Base-by-base conservation (phyloP, 1,139 yeast genomes). In the Yamadazyma triangularis region DNA sequence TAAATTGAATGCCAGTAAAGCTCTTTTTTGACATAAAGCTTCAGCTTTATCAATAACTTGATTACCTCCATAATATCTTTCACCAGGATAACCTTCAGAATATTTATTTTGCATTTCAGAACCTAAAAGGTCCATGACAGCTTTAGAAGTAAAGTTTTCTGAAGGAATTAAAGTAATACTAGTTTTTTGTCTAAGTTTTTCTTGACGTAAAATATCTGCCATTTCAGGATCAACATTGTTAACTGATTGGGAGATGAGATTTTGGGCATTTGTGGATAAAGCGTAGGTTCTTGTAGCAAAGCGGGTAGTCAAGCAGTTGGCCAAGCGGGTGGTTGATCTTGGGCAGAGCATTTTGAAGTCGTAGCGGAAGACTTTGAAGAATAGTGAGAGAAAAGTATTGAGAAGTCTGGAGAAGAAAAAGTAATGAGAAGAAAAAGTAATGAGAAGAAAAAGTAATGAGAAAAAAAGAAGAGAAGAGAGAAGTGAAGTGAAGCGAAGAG, bases 1-100 rank as follows among this genome's bases (percentile, higher is more conserved):
- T 47, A 89, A 71, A 38, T 69, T 69, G 58, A 87, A 89, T 3
- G 95, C 91, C 54, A 83, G 82, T 39, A 89, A 70, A 23, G 97
- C 97, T 62, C 97, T 79, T 56, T 81, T 73, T 65, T 87, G 96
- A 64, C 97, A 89, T 48, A 89, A 68, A 10, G 77, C 60, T 68
- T 89, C 97, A 42, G 93, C 89, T 65, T 80, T 76, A 61, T 89
- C 97, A 50, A 89, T 89, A 60, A 80, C 79, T 65, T 89, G 89
- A 59, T 89, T 89, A 58, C 97, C 97, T 58, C 97, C 97, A 53
- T 89, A 89, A 67, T 89, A 89, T 59, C 97, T 79, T 51, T 88
- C 96, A 41, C 96, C 96, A 30, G 97, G 97, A 64, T 89, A 89
- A 38, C 96, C 96, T 66, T 89, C 97, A n/a, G 96, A 87, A 65